phyloP scores from a whole-genome alignment of 2,329 filamentous ascomycete genomes.

The Penicillium sp. region DNA sequence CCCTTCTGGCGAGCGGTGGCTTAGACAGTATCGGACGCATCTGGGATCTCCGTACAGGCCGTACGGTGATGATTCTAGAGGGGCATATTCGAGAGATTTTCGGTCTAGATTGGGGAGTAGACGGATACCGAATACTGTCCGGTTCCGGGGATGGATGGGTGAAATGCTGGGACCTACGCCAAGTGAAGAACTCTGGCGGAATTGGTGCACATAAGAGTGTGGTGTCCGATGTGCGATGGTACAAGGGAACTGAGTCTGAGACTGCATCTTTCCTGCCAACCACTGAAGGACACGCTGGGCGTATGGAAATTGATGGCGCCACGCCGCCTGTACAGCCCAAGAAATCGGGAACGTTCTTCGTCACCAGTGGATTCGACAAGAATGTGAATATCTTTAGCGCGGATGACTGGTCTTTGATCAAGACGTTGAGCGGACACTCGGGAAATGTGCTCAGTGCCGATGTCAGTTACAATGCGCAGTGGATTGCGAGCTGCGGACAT shows the following conservation, averaged over 20 bases:
- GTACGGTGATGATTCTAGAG: constrained; percentile 95
- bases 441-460: constrained; percentile 92
- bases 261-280: constrained; percentile 66
- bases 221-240: constrained; percentile 93
- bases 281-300: constrained; percentile 68
- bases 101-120: constrained; percentile 87
- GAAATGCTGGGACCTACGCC: constrained; percentile 96
- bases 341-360: constrained; percentile 89
- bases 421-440: constrained; percentile 86
- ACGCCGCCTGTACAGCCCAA: constrained; percentile 65
- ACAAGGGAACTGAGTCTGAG: constrained; percentile 77
- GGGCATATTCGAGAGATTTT: constrained; percentile 94
- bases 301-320: constrained; percentile 41
- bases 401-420: constrained; percentile 91
- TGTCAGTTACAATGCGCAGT: constrained; percentile 81
- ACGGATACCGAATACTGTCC: constrained; percentile 90
- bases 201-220: constrained; percentile 91
- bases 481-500: constrained; percentile 93
- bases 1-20: constrained; percentile 87
- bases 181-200: constrained; percentile 80
- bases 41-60: constrained; percentile 91
- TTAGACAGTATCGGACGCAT: constrained; percentile 93
- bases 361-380: constrained; percentile 89
- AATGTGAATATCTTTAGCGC: constrained; percentile 95
- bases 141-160: constrained; percentile 94